Conservation (phyloP, 352 stramenopile species). For the Pythium dissotocum region DNA sequence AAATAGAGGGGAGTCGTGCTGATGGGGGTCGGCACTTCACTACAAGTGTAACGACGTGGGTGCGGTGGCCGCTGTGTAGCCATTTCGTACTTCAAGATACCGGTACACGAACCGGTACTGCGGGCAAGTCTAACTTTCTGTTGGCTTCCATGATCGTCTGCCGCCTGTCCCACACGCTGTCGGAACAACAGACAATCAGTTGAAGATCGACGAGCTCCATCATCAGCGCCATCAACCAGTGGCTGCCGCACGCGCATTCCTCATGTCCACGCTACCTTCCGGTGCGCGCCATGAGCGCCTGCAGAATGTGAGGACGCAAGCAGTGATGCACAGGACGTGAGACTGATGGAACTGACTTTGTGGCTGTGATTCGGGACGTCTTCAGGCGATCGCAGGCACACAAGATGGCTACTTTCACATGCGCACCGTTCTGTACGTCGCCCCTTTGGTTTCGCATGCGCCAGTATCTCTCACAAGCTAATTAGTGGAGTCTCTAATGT, state of each 20-base stretch:
- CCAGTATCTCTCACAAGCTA: background rate
- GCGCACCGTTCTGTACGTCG: slow-evolving; percentile 60
- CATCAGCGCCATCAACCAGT: background rate
- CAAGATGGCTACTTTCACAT: slow-evolving; percentile 70
- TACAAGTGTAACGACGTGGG: too few species aligned
- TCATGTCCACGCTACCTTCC: background rate
- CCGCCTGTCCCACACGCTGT: background rate
- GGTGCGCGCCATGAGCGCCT: slow-evolving; percentile 24
- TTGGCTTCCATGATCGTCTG: background rate
- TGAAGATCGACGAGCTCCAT: background rate
- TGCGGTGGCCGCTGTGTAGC: background rate
- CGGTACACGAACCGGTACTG: background rate
- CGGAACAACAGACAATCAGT: background rate
- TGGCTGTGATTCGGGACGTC: background rate
- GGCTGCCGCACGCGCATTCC: background rate
- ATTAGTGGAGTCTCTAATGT: background rate
- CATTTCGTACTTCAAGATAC: background rate
- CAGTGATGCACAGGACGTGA: background rate
- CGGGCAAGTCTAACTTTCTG: background rate
- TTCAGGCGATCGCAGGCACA: slow-evolving; percentile 52
- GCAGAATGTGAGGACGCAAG: slow-evolving; percentile 19
- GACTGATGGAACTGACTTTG: background rate
- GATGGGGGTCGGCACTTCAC: too few species aligned
- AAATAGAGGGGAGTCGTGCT: too few species aligned
- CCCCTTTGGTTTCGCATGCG: background rate